Conservation (phyloP, 1,139 yeast genomes). For the Dujonia santamariae region DNA sequence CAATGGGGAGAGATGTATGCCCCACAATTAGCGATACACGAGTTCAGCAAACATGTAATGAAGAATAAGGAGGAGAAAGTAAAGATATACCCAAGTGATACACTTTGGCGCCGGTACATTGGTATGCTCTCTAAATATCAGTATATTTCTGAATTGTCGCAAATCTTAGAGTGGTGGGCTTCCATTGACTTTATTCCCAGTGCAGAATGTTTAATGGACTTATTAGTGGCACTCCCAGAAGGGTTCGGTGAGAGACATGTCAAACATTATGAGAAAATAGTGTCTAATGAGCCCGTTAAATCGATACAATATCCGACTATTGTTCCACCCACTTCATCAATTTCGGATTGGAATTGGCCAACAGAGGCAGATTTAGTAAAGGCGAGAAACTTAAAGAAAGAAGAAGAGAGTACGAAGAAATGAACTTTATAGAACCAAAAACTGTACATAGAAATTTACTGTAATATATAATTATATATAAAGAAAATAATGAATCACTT, state of each 20-base stretch:
- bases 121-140: conserved; percentile 44
- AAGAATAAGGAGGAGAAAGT: conserved; percentile 22
- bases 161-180: conserved; percentile 59
- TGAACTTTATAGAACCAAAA: too few species aligned
- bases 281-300: conserved; percentile 11
- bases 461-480: too few species aligned
- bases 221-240: conserved; percentile 38
- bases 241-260: conserved; percentile 40
- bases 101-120: conserved; percentile 52
- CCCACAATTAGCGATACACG: conserved; percentile 58
- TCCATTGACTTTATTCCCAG: conserved; percentile 47
- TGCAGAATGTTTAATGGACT: conserved; percentile 29
- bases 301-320: conserved; percentile 2
- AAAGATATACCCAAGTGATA: conserved; percentile 41
- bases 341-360: too few species aligned
- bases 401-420: too few species aligned
- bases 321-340: too few species aligned
- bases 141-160: conserved; percentile 49
- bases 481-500: too few species aligned
- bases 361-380: too few species aligned
- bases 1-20: conserved; percentile 53
- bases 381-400: too few species aligned
- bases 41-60: conserved; percentile 42
- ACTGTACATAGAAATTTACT: too few species aligned
- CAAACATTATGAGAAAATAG: conserved; percentile 33